Evolutionary conservation across 495 filamentous ascomycete species (phyloP).

Genomic region (Chaetomium fimeti): DNA sequence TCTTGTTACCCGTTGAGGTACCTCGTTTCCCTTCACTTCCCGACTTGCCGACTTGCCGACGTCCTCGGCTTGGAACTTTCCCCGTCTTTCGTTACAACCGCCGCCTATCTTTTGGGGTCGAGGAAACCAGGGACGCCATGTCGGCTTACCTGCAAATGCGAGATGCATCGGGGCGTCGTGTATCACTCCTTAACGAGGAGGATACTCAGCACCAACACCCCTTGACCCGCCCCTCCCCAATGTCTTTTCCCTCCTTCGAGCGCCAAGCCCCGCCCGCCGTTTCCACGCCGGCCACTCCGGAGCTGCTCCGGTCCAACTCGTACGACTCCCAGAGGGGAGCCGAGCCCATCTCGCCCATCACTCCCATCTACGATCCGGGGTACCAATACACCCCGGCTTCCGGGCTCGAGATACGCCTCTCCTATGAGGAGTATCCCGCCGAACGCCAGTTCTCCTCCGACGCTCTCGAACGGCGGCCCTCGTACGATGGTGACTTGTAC

Average conservation of each 20-base stretch:
- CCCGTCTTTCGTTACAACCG: too few relatives aligned
- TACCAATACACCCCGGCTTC: conserved; percentile 14
- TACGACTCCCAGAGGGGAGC: conserved; percentile 54
- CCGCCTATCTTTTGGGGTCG: too few relatives aligned
- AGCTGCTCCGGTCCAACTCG: conserved; percentile 52
- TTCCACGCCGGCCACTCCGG: conserved; percentile 48
- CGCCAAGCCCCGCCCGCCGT: conserved; percentile 31
- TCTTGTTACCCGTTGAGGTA: too few relatives aligned
- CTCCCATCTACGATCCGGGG: conserved; percentile 42
- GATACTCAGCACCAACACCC: background rate
- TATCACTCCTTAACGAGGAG: conserved; percentile 14
- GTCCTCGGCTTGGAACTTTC: too few relatives aligned
- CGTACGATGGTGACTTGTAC: conserved; percentile 36
- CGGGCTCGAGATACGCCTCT: conserved; percentile 24
- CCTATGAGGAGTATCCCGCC: conserved; percentile 42
- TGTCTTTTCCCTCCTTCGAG: background rate
- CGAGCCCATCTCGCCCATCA: conserved; percentile 50
- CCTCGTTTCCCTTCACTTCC: too few relatives aligned
- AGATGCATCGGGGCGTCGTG: background rate
- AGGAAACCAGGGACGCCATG: background rate
- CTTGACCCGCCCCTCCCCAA: background rate
- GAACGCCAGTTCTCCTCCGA: conserved; percentile 35
- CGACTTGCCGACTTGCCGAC: too few relatives aligned
- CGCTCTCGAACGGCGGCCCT: conserved; percentile 35
- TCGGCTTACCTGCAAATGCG: background rate